phyloP scores from a whole-genome alignment of 805 yeast genomes.

The Candida rishiriensis region DNA sequence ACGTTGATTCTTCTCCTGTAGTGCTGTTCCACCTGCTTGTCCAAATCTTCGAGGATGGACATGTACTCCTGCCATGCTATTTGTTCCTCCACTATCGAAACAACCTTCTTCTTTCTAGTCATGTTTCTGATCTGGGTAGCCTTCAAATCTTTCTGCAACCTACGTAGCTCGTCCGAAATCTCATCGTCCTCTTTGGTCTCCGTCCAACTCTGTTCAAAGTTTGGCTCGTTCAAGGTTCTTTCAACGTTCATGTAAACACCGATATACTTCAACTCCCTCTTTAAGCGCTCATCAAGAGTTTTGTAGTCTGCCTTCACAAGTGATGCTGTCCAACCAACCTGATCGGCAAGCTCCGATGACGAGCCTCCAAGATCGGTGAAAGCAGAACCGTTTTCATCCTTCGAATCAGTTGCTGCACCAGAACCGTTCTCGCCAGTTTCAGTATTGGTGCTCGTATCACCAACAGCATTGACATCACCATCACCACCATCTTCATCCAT shows the following conservation, averaged over 20 bases:
- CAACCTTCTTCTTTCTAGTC: conserved; percentile 56
- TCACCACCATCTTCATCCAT: conserved; percentile 12
- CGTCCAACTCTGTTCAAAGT: conserved; percentile 64
- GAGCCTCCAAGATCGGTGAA: conserved; percentile 2
- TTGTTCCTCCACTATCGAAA: conserved; percentile 78
- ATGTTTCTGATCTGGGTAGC: conserved; percentile 60
- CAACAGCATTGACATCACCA: conserved; percentile 15
- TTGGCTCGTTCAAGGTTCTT: conserved; percentile 33
- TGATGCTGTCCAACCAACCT: conserved; percentile 44
- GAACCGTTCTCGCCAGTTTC: conserved; percentile 10
- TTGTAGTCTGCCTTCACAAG: conserved; percentile 58
- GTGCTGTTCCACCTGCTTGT: conserved; percentile 95
- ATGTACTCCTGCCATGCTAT: conserved; percentile 93
- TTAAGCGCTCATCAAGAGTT: conserved; percentile 80
- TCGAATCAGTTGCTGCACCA: conserved; percentile 6
- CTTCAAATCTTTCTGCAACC: conserved; percentile 63
- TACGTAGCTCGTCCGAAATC: conserved; percentile 76
- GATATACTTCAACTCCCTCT: conserved; percentile 81
- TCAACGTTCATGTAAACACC: conserved; percentile 77
- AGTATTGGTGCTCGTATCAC: conserved; percentile 1
- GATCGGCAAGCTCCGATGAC: conserved; percentile 33
- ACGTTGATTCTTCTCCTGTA: conserved; percentile 78
- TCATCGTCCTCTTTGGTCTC: conserved; percentile 89
- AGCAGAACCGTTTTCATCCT: not conserved
- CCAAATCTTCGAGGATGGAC: conserved; percentile 86